phyloP scores from a whole-genome alignment of 2,329 filamentous ascomycete genomes.

The Fusarium nelsonii region DNA sequence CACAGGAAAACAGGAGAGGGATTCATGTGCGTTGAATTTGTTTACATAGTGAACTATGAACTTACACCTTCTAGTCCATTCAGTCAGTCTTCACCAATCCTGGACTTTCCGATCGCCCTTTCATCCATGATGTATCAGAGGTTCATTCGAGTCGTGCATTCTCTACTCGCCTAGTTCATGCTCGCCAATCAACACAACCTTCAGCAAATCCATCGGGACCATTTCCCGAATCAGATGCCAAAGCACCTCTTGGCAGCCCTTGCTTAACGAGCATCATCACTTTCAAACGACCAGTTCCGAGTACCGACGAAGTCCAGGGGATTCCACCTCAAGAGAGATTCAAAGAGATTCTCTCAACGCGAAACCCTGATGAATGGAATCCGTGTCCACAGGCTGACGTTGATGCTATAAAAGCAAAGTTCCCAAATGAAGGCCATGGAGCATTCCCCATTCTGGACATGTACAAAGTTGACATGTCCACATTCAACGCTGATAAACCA shows the following conservation, averaged over 20 bases:
- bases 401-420: conserved; percentile 53
- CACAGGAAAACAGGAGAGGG: conserved; percentile 44
- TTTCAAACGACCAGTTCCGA: conserved; percentile 60
- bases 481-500: conserved; percentile 58
- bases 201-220: conserved; percentile 53
- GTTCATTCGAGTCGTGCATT: conserved; percentile 62
- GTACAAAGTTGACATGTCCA: conserved; percentile 66
- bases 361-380: conserved; percentile 58
- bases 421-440: conserved; percentile 56
- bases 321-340: conserved; percentile 59
- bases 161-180: conserved; percentile 63
- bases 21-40: conserved; percentile 54
- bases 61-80: conserved; percentile 59
- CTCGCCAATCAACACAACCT: conserved; percentile 59
- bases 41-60: neutral
- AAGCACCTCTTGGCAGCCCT: conserved; percentile 55
- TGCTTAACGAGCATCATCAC: conserved; percentile 66
- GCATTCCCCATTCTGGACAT: conserved; percentile 65
- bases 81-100: conserved; percentile 67
- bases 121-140: conserved; percentile 63
- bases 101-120: conserved; percentile 63
- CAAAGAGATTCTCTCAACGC: conserved; percentile 54
- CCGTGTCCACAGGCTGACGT: conserved; percentile 62
- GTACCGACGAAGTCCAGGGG: conserved; percentile 56
- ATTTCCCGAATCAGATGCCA: conserved; percentile 57